Percentiles rank a stretch among this genome's conserved stretches.
Evolutionary conservation across 148 eudicot genomes (phyloP).

Genomic region (Cornus florida): DNA sequence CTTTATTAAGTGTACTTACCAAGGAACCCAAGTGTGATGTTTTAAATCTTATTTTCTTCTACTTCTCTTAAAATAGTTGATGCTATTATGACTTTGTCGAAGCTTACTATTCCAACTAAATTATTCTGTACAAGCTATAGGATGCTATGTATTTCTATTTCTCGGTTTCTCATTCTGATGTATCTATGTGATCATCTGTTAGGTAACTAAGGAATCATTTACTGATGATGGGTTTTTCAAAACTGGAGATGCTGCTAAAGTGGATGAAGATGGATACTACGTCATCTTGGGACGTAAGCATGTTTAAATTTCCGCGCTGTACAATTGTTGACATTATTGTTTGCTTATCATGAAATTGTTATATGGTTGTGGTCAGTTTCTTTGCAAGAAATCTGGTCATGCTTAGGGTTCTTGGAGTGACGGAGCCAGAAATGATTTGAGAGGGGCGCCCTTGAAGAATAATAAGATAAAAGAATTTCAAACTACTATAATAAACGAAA

Average conservation of each 20-base stretch:
- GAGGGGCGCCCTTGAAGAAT: no score
- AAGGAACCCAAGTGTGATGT: background rate
- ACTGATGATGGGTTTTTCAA: constrained; percentile 82
- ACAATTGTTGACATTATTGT: background rate
- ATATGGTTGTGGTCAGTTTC: background rate
- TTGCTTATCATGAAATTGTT: background rate
- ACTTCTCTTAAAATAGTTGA: background rate
- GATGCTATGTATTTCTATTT: background rate
- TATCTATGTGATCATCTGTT: constrained; percentile 12
- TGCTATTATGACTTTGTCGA: background rate
- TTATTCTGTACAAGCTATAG: background rate
- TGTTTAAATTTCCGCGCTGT: constrained; percentile 2
- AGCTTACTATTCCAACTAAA: background rate
- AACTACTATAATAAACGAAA: no score
- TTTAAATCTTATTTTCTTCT: constrained; percentile 4
- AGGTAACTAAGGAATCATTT: constrained; percentile 92
- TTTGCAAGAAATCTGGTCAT: background rate
- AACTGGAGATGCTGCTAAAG: constrained; percentile 87
- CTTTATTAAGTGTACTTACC: background rate
- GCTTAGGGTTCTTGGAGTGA: background rate
- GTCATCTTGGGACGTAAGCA: constrained; percentile 93
- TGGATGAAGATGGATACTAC: constrained; percentile 94
- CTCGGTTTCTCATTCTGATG: constrained; percentile 4
- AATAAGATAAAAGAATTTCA: no score
- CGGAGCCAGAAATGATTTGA: no score